phyloP scores from a whole-genome alignment of 139 green algal species.

The Mychonastes homosphaera region DNA sequence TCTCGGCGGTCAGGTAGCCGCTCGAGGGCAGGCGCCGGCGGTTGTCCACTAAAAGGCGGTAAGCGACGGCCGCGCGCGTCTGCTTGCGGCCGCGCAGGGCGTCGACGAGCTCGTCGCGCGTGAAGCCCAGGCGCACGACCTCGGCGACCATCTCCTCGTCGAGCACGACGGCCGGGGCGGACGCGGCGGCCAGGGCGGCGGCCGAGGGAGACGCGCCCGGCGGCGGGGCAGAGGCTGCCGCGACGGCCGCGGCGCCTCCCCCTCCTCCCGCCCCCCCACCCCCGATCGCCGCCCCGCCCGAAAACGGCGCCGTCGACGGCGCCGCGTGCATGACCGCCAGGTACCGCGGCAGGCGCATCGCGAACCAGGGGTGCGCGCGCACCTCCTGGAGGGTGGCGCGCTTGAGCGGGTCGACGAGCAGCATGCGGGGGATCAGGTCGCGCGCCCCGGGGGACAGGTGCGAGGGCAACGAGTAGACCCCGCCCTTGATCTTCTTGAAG shows the following conservation, averaged over 20 bases:
- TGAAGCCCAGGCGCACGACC: slow-evolving; percentile 79
- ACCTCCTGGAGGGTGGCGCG: slow-evolving; percentile 98
- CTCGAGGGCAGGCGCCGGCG: slow-evolving; percentile 37
- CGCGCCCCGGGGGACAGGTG: slow-evolving; percentile 85
- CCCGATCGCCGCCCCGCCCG: background rate
- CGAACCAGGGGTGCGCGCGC: slow-evolving; percentile 91
- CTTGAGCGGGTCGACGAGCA: slow-evolving; percentile 97
- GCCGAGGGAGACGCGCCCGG: no score
- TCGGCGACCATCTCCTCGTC: slow-evolving; percentile 70
- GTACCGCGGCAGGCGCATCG: slow-evolving; percentile 86
- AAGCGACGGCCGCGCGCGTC: slow-evolving; percentile 95
- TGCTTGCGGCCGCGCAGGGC: slow-evolving; percentile 53
- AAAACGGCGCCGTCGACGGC: background rate
- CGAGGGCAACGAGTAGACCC: slow-evolving; percentile 91
- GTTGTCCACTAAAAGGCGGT: slow-evolving; percentile 89
- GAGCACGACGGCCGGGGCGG: no score
- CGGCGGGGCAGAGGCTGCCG: no score
- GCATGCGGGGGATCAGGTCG: slow-evolving; percentile 96
- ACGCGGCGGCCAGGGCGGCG: no score
- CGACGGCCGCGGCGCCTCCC: no score
- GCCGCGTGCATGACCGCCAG: slow-evolving; percentile 81
- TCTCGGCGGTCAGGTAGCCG: slow-evolving; percentile 49
- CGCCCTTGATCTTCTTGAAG: slow-evolving; percentile 99
- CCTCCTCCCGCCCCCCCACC: background rate
- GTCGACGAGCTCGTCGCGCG: slow-evolving; percentile 54